Evolutionary conservation across 306 rosid species (phyloP).

Genomic region (cucumber (Cucumis sativus)): DNA sequence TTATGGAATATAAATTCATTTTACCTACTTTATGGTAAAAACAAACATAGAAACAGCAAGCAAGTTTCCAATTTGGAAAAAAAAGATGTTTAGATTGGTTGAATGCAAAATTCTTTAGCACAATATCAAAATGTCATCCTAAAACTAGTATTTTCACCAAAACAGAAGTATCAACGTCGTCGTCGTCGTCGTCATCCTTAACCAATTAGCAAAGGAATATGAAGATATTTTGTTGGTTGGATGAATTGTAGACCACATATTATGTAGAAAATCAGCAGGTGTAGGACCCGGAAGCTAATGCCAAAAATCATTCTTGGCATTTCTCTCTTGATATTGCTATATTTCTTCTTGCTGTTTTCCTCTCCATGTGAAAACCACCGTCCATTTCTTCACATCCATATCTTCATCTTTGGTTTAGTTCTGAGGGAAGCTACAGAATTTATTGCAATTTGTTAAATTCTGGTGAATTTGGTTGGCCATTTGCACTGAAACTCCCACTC

Average conservation of each 20-base stretch:
- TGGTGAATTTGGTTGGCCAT: background rate
- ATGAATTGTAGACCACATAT: conserved; percentile 39
- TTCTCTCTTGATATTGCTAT: conserved; percentile 9
- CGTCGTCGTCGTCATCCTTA: conserved; percentile 11
- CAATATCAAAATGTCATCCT: background rate
- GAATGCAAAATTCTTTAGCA: background rate
- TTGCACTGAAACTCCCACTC: conserved; percentile 4
- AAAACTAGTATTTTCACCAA: background rate
- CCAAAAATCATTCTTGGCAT: conserved; percentile 20
- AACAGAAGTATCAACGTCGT: background rate
- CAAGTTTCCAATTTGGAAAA: background rate
- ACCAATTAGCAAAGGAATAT: conserved; percentile 6
- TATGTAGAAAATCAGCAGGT: conserved; percentile 28
- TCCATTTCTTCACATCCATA: conserved; percentile 42
- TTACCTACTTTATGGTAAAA: background rate
- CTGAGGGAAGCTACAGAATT: conserved; percentile 15
- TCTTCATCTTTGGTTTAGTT: conserved; percentile 26
- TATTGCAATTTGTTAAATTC: conserved; percentile 9
- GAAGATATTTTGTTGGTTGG: conserved; percentile 38
- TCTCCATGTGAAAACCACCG: conserved; percentile 28
- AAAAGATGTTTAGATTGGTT: background rate
- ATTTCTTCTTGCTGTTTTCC: conserved; percentile 8
- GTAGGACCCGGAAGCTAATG: conserved; percentile 42
- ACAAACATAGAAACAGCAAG: background rate
- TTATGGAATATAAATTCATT: background rate